Base-by-base conservation (phyloP, 2,329 filamentous ascomycete genomes). In the Pseudogymnoascus sp. region DNA sequence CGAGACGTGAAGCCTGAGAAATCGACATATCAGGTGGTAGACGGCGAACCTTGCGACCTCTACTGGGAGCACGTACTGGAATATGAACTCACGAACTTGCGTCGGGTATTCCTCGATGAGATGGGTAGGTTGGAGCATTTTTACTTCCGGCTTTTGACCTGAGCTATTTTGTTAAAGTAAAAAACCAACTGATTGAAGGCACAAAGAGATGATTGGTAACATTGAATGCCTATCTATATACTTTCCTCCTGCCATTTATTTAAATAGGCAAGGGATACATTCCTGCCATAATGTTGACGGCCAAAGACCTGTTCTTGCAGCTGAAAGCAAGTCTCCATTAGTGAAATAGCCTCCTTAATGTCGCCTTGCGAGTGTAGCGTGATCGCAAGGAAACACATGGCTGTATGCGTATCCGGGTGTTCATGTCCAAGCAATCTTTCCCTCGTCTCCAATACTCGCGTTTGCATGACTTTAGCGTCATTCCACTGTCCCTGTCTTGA, bases 61-160 rank as follows among this genome's bases (percentile, higher is more conserved):
- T 79, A 76, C 64, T 77, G 73, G 72, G 70, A 74, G 7, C 74
- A 78, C 62, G 35, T 73, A 15, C 71, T 74, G 69, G 72, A 78
- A 27, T 78, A 75, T 63, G 76, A 79, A 65, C 63, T 70, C 59
- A 79, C 77, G 2, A 68, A 68, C 27, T 65, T 78, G 58, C 69
- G 74, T 1, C 70, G 71, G 42, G 65, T 74, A 15, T 79, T 75
- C 62, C 27, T 66, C 4, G 65, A 70, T 1, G 68, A 70, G 6
- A 70, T 79, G 71, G 63, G 66, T 25, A 64, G 69, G 59, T 65
- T 74, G 12, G 63, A 70, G 31, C n/a, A n/a, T n/a, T n/a, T n/a
- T n/a, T n/a, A n/a, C n/a, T n/a, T n/a, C n/a, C n/a, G n/a, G n/a
- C n/a, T n/a, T n/a, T n/a, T n/a, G n/a, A n/a, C n/a, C n/a, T n/a